These are phyloP conservation scores for Solanum hybrid DNA, from an alignment of 305 asterid species.

Conservation along the genomic window DNA sequence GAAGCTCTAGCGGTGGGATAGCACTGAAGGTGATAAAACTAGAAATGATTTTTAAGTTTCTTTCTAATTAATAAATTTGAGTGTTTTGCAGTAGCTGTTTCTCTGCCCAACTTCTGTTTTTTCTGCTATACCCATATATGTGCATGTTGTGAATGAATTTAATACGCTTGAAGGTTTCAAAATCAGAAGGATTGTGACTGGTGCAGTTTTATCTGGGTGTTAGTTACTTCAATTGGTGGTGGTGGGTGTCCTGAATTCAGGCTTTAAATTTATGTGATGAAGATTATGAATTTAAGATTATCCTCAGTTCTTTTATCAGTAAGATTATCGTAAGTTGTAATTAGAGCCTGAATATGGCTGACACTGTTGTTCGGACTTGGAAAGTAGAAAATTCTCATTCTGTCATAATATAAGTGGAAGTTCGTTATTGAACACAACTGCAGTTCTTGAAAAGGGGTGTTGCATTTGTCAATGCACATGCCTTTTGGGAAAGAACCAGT, in stretches of 20 bases:
- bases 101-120: background rate
- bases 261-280: background rate
- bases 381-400: background rate
- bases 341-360: background rate
- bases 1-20: slow-evolving; percentile 96
- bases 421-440: background rate
- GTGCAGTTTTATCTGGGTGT: background rate
- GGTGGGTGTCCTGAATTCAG: background rate
- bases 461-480: background rate
- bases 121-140: background rate
- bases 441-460: background rate
- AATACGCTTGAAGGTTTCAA: background rate
- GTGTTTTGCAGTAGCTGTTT: background rate
- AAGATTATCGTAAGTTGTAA: background rate
- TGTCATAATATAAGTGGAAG: background rate
- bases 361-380: background rate
- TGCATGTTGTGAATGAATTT: background rate
- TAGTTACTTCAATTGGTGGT: background rate
- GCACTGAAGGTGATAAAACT: slow-evolving; percentile 64
- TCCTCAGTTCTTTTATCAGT: background rate
- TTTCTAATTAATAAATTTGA: background rate
- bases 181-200: background rate
- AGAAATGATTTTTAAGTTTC: background rate
- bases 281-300: background rate
- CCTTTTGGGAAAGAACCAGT: background rate